phyloP scores from a whole-genome alignment of 2,329 filamentous ascomycete genomes.

The Chrysoporthe cubensis region DNA sequence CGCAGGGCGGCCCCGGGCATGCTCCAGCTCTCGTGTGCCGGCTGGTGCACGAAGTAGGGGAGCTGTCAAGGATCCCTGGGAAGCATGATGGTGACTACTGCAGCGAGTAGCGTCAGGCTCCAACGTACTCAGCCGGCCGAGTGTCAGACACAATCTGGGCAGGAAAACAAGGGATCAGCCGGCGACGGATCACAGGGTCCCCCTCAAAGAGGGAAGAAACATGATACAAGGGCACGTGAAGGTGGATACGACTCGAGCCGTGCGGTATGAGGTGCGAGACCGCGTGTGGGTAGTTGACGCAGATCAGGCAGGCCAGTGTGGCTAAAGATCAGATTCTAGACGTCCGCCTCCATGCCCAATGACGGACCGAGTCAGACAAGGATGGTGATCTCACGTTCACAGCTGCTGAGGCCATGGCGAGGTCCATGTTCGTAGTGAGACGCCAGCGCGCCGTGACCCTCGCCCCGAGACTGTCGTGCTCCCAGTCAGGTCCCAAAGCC shows the following conservation, averaged over 20 bases:
- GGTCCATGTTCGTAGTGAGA: neutral
- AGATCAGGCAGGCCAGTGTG: neutral
- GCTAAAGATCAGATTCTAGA: neutral
- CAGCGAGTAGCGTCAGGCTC: neutral
- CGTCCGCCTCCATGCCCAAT: neutral
- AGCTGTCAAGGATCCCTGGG: neutral
- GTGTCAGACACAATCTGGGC: neutral
- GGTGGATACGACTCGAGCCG: neutral
- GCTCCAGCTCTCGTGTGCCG: too few species aligned
- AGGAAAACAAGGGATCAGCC: neutral
- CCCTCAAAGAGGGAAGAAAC: too few species aligned
- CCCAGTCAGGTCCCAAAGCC: neutral
- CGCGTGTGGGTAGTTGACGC: neutral
- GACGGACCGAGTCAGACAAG: neutral
- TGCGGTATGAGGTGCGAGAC: neutral
- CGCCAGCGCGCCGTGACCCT: neutral
- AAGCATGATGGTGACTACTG: neutral
- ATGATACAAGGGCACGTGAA: neutral
- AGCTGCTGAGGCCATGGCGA: neutral
- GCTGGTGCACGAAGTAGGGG: neutral
- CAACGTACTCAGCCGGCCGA: neutral
- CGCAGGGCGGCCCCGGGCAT: neutral
- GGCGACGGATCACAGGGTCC: too few species aligned
- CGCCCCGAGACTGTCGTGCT: neutral
- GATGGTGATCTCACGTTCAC: neutral